Conservation (phyloP, 2,329 filamentous ascomycete species). For the Fusarium sp. region DNA sequence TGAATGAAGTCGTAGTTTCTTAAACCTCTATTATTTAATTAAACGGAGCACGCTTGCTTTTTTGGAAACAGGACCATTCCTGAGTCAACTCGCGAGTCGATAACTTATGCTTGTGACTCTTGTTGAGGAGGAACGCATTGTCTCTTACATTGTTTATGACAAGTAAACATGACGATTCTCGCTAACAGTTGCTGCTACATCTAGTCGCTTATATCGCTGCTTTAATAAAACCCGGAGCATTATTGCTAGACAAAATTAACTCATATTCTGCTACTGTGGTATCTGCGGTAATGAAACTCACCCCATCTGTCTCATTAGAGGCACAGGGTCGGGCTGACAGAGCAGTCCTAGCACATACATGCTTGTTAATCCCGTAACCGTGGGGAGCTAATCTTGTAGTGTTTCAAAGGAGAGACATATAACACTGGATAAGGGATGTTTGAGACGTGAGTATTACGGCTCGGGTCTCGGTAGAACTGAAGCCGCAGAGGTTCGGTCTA, state of each 20-base stretch:
- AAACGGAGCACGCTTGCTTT: background rate
- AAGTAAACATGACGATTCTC: background rate
- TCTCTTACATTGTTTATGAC: slow-evolving; percentile 5
- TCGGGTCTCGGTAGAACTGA: slow-evolving; percentile 22
- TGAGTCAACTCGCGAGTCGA: background rate
- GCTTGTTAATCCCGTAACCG: slow-evolving; percentile 25
- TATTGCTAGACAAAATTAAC: slow-evolving; percentile 6
- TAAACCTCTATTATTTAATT: slow-evolving; percentile 10
- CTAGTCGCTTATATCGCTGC: background rate
- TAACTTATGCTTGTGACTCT: background rate
- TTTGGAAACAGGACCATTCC: slow-evolving; percentile 7
- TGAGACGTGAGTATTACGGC: background rate
- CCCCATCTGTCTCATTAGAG: slow-evolving; percentile 19
- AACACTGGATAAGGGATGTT: background rate
- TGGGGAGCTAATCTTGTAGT: slow-evolving; percentile 14
- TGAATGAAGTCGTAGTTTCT: background rate
- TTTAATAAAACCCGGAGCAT: background rate
- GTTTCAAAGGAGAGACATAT: slow-evolving; percentile 15
- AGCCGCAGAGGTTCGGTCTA: background rate
- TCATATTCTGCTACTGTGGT: slow-evolving; percentile 10
- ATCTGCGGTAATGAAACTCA: background rate
- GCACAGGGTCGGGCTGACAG: slow-evolving; percentile 19
- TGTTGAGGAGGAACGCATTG: background rate
- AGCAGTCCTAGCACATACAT: background rate
- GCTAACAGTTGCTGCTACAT: background rate